Conservation (phyloP, 495 filamentous ascomycete genomes). For the Penicillium tannophilum region DNA sequence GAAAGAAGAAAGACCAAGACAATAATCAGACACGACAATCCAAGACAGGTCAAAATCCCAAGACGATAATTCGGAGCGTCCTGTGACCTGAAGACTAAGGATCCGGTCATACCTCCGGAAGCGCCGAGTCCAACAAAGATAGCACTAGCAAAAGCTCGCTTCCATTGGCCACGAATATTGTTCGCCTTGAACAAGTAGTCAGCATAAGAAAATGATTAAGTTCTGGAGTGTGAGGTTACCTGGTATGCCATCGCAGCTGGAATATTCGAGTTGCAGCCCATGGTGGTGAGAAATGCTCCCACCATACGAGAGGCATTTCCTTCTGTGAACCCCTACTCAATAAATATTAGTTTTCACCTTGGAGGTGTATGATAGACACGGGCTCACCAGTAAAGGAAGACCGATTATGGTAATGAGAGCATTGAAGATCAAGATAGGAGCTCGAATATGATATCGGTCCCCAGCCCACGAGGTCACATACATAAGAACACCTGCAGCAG, state of each 20-base stretch:
- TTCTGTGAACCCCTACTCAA: slow-evolving; percentile 45
- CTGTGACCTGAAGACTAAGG: slow-evolving; percentile 51
- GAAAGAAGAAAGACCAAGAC: slow-evolving; percentile 7
- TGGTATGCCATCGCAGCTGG: slow-evolving; percentile 56
- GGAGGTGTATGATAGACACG: background rate
- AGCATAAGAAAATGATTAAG: background rate
- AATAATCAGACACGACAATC: slow-evolving; percentile 5
- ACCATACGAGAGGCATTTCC: slow-evolving; percentile 53
- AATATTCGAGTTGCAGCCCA: slow-evolving; percentile 57
- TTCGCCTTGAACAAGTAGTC: slow-evolving; percentile 10
- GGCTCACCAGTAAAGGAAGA: slow-evolving; percentile 37
- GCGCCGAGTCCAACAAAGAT: slow-evolving; percentile 49
- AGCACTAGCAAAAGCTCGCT: slow-evolving; percentile 43
- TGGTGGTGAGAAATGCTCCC: slow-evolving; percentile 60
- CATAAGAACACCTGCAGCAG: slow-evolving; percentile 40
- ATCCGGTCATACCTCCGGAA: slow-evolving; percentile 55
- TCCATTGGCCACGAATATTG: slow-evolving; percentile 23
- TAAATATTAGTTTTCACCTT: background rate
- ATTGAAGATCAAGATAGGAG: slow-evolving; percentile 54
- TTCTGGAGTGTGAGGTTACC: slow-evolving; percentile 17
- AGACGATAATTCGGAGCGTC: slow-evolving; percentile 51
- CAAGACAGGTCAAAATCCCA: slow-evolving; percentile 34
- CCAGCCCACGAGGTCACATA: slow-evolving; percentile 39
- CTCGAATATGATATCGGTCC: slow-evolving; percentile 53
- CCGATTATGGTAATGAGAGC: slow-evolving; percentile 41